Evolutionary conservation across 805 yeast species (phyloP), one percentile per base, ranked within the genome.

Genomic region (Saccharomyces kudriavzevii): DNA sequence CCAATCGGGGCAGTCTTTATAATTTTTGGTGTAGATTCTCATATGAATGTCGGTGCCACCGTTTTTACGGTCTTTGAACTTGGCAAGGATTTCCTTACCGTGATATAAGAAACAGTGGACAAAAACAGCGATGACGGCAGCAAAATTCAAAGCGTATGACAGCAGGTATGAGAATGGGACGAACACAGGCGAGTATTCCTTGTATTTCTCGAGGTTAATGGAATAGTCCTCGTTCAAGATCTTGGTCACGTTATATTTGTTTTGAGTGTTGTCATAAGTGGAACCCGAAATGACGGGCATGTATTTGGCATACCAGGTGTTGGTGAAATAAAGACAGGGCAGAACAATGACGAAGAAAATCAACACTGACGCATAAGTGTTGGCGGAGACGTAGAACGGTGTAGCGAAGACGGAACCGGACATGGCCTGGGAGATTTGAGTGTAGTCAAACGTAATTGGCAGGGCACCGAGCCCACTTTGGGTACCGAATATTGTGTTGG

Each of bases 1-100:
- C 83, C 84, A 82, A 58, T 82, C 86, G 1, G 95, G 94, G 22
- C 83, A 88, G 58, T 85, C 89, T 40, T 76, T 76, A 66, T 85
- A 84, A 52, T 68, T 71, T 47, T 60, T 63, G 82, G 80, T 81
- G 49, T 63, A 63, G 60, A 81, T 72, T 60, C 84, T 73, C 62
- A 69, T 72, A 62, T 80, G 83, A 46, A 70, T 63, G 51, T 70
- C 77, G 51, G 58, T 71, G 57, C 67, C 82, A 64, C 80, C 81
- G 67, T 76, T 52, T 66, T 73, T 59, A 5, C 54, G 62, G 56
- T 74, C 72, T 48, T 62, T 62, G 2, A 79, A 68, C 49, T 69
- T 72, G n/a, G 64, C 67, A 70, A 74, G 66, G 60, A 85, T 76
- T 55, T 82, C 82, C 47, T 66, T 70, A 51, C 84, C 79, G 61